Percentiles rank a stretch among this genome's conserved stretches.
phyloP scores from a whole-genome alignment of 805 yeast species.

The Metschnikowia baotianmanensis region DNA sequence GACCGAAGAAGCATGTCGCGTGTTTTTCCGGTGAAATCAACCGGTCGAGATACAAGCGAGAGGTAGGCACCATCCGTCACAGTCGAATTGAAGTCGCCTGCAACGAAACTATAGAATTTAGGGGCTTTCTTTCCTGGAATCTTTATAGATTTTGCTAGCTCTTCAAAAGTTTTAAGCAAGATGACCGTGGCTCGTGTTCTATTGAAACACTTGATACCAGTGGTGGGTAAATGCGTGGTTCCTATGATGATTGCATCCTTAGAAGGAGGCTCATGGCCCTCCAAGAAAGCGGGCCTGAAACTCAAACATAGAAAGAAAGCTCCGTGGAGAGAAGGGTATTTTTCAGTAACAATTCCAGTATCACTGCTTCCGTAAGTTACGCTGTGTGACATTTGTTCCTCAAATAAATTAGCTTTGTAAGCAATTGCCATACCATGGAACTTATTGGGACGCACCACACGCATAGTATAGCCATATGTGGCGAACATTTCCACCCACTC shows the following conservation, averaged over 20 bases:
- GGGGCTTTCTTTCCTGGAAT: background rate
- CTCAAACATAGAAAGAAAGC: slow-evolving; percentile 3
- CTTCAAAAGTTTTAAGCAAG: background rate
- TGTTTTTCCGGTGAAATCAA: slow-evolving; percentile 1
- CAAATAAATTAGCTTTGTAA: slow-evolving; percentile 3
- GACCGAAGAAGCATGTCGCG: slow-evolving; percentile 3
- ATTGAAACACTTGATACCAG: background rate
- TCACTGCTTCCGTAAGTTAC: background rate
- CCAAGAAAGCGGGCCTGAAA: slow-evolving; percentile 1
- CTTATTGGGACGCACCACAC: background rate
- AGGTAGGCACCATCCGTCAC: slow-evolving; percentile 6
- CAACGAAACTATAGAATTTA: slow-evolving; percentile 6
- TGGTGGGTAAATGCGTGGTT: slow-evolving; percentile 5
- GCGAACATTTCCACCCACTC: slow-evolving; percentile 1
- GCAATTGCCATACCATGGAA: slow-evolving; percentile 4
- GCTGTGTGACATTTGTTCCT: background rate
- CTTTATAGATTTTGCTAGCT: background rate
- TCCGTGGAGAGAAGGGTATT: background rate
- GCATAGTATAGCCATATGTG: slow-evolving; percentile 1
- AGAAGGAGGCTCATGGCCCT: slow-evolving; percentile 4
- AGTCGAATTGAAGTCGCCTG: slow-evolving; percentile 7
- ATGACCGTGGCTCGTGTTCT: slow-evolving; percentile 1
- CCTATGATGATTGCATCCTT: slow-evolving; percentile 5
- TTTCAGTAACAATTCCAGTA: background rate
- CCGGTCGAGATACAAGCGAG: slow-evolving; percentile 5